phyloP scores from a whole-genome alignment of 75 land plant genomes.

The Azolla pinnata region DNA sequence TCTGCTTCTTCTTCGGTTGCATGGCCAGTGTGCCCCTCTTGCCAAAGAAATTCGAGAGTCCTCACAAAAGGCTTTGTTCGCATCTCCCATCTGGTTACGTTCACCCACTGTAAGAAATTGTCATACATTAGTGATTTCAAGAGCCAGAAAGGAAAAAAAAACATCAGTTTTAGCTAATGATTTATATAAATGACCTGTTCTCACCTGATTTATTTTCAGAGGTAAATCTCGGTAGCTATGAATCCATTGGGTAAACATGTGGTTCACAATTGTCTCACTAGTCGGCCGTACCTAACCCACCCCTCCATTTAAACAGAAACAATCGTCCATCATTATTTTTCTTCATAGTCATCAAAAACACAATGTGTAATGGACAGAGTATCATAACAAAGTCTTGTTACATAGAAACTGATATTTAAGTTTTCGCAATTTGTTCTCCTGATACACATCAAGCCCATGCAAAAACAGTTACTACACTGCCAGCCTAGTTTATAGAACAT shows the following conservation, averaged over 20 bases:
- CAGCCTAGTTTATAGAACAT: no score
- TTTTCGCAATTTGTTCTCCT: no score
- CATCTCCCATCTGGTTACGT: constrained; percentile 96
- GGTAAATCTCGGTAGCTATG: constrained; percentile 97
- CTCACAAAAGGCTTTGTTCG: constrained; percentile 96
- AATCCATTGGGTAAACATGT: constrained; percentile 99
- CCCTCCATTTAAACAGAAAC: constrained; percentile 29
- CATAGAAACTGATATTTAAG: no score
- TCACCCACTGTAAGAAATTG: constrained; percentile 61
- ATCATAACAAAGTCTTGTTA: no score
- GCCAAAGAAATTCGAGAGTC: constrained; percentile 97
- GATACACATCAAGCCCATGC: no score
- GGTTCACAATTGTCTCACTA: constrained; percentile 99
- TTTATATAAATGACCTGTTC: background rate
- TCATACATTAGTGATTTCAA: background rate
- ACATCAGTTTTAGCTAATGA: background rate
- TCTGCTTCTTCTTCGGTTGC: constrained; percentile 84
- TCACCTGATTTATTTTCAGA: constrained; percentile 82
- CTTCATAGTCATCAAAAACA: no score
- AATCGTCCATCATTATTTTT: background rate
- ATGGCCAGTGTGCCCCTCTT: constrained; percentile 99
- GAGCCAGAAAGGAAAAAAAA: background rate
- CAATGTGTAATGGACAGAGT: no score
- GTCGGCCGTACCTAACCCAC: constrained; percentile 85
- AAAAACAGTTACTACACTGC: no score